Conservation (phyloP, 2,329 filamentous ascomycete genomes). For the Venturia pyrina region DNA sequence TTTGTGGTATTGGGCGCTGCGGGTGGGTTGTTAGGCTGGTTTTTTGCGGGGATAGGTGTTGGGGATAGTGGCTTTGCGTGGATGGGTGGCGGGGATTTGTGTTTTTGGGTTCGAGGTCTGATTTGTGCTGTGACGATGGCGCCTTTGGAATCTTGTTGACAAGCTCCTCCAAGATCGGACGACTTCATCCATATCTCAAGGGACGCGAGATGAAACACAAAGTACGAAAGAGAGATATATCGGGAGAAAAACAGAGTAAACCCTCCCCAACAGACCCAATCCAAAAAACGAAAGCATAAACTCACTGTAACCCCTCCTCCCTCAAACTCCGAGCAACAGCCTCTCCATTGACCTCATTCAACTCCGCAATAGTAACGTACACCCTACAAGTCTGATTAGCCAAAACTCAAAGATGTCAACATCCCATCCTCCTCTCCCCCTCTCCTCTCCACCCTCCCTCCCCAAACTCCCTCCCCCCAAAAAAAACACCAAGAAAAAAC, state of each 20-base stretch:
- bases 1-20: slow-evolving; percentile 21
- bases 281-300: too few species aligned
- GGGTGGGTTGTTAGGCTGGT: neutral
- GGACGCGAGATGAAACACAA: too few species aligned
- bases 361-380: slow-evolving; percentile 21
- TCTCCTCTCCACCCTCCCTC: neutral
- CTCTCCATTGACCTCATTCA: slow-evolving; percentile 14
- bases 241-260: too few species aligned
- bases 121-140: too few species aligned
- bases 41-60: neutral
- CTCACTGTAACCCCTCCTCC: slow-evolving; percentile 3
- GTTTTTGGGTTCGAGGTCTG: too few species aligned
- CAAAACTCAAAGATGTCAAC: neutral
- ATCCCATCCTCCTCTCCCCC: neutral
- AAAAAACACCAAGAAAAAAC: neutral
- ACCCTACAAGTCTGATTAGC: slow-evolving; percentile 13
- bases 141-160: too few species aligned
- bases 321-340: slow-evolving; percentile 1
- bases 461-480: neutral
- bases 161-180: too few species aligned
- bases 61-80: too few species aligned
- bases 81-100: too few species aligned
- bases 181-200: too few species aligned
- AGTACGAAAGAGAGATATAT: too few species aligned
- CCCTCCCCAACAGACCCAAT: too few species aligned